Evolutionary conservation across 495 filamentous ascomycete species (phyloP).

Genomic region (Aspergillus homomorphus): DNA sequence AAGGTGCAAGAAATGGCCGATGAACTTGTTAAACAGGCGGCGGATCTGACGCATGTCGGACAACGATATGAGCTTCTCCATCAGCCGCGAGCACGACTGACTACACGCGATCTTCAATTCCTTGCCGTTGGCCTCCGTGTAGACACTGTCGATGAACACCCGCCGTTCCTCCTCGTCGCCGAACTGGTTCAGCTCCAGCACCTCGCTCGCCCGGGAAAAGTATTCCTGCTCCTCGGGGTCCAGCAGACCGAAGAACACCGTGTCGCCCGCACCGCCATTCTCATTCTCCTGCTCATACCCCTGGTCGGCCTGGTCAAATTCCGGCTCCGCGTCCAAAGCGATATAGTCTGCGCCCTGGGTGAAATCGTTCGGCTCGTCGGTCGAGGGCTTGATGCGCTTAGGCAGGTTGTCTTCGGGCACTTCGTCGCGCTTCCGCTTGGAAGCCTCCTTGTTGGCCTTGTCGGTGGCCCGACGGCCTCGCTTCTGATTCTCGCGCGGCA

Average conservation of each 20-base stretch:
- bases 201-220: constrained; percentile 81
- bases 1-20: constrained; percentile 81
- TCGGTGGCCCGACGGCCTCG: constrained; percentile 64
- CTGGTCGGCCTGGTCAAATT: constrained; percentile 18
- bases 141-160: constrained; percentile 82
- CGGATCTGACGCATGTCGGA: constrained; percentile 81
- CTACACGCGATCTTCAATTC: constrained; percentile 94
- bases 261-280: constrained; percentile 30
- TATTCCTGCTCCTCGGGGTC: constrained; percentile 90
- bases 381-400: constrained; percentile 40
- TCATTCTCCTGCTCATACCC: constrained; percentile 12
- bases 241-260: constrained; percentile 84
- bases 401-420: constrained; percentile 33
- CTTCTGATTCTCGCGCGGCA: constrained; percentile 61
- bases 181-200: constrained; percentile 87
- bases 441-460: constrained; percentile 41
- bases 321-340: constrained; percentile 29
- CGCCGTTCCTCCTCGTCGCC: constrained; percentile 68
- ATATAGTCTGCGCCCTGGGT: constrained; percentile 37
- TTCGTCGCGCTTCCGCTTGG: constrained; percentile 44
- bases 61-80: constrained; percentile 85
- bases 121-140: constrained; percentile 80
- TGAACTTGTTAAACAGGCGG: constrained; percentile 76
- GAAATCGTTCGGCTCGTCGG: constrained; percentile 24
- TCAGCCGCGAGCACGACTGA: constrained; percentile 88